A percentile compares a stretch with the other conserved stretches of the same genome.
Conservation (phyloP, 108 stramenopile genomes). For the Stephanodiscus minutulus region DNA sequence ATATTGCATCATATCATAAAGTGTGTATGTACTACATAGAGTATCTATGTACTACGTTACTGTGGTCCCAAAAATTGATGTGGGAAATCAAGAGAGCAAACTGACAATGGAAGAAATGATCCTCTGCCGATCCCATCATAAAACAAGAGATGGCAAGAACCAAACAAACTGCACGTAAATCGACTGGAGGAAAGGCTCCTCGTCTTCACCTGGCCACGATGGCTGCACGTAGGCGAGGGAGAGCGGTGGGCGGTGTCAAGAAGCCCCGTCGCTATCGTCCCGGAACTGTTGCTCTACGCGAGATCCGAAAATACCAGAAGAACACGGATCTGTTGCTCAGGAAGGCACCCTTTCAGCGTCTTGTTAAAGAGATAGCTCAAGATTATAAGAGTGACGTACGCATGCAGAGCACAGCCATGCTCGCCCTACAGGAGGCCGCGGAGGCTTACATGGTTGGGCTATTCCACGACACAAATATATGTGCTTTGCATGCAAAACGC, state of each 20-base stretch:
- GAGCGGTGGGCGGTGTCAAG: slow-evolving; percentile 30
- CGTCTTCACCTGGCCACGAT: slow-evolving; percentile 49
- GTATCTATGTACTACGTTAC: no score
- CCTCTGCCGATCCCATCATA: neutral
- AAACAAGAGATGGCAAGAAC: slow-evolving; percentile 60
- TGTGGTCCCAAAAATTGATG: no score
- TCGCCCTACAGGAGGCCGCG: slow-evolving; percentile 65
- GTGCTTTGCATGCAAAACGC: slow-evolving; percentile 72
- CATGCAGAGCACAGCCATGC: slow-evolving; percentile 57
- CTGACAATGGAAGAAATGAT: neutral
- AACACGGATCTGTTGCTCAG: slow-evolving; percentile 67
- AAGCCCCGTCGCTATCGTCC: slow-evolving; percentile 53
- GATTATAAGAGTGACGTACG: slow-evolving; percentile 58
- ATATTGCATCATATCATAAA: no score
- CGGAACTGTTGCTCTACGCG: slow-evolving; percentile 68
- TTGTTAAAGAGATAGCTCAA: slow-evolving; percentile 51
- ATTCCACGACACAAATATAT: slow-evolving; percentile 58
- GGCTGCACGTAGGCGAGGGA: slow-evolving; percentile 56
- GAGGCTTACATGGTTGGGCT: slow-evolving; percentile 65
- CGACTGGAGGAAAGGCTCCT: slow-evolving; percentile 71
- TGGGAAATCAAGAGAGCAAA: no score
- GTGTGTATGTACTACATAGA: no score
- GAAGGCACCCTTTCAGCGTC: slow-evolving; percentile 63
- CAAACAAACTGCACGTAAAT: slow-evolving; percentile 71
- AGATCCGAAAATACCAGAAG: slow-evolving; percentile 69